These are phyloP conservation scores for Starmerella sp. DNA, from an alignment of 805 yeast species.

Conservation along the genomic window DNA sequence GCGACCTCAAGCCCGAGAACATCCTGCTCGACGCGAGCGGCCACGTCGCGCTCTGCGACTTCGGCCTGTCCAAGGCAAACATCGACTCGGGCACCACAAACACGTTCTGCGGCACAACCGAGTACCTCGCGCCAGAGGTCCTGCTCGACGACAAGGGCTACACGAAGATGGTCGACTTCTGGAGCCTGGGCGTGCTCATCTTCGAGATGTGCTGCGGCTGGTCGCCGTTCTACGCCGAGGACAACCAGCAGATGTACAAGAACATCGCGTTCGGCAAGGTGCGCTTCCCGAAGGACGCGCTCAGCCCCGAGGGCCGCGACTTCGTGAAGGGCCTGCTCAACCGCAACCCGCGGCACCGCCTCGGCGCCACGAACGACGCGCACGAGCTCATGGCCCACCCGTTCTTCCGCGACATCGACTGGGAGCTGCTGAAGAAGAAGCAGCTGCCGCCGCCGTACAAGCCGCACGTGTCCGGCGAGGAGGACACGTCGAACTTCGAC, in stretches of 20 bases:
- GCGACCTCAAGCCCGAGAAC: conserved; percentile 96
- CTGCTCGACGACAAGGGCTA: conserved; percentile 90
- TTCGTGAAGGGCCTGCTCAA: conserved; percentile 91
- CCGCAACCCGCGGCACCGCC: conserved; percentile 89
- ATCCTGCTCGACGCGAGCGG: conserved; percentile 93
- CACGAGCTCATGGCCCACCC: conserved; percentile 86
- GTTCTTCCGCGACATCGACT: conserved; percentile 82
- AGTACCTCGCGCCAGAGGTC: conserved; percentile 94
- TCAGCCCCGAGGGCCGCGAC: conserved; percentile 85
- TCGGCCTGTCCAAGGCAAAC: conserved; percentile 92
- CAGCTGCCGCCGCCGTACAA: conserved; percentile 93
- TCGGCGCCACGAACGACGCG: conserved; percentile 87
- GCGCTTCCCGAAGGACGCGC: conserved; percentile 89
- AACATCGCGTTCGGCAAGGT: conserved; percentile 98
- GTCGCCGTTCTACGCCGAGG: conserved; percentile 97
- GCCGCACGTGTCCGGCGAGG: conserved; percentile 81
- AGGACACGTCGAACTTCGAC: conserved; percentile 93
- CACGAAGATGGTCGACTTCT: conserved; percentile 97
- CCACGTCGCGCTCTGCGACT: conserved; percentile 93
- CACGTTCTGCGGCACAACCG: conserved; percentile 97
- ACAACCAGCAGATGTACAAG: conserved; percentile 97
- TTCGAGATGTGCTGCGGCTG: conserved; percentile 99
- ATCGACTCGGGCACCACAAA: conserved; percentile 71
- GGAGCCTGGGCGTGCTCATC: conserved; percentile 94
- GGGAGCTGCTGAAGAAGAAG: conserved; percentile 68